These are phyloP conservation scores for Cutaneotrichosporon sp. DNA, from an alignment of 1,284 basidiomycete species.

Conservation along the genomic window DNA sequence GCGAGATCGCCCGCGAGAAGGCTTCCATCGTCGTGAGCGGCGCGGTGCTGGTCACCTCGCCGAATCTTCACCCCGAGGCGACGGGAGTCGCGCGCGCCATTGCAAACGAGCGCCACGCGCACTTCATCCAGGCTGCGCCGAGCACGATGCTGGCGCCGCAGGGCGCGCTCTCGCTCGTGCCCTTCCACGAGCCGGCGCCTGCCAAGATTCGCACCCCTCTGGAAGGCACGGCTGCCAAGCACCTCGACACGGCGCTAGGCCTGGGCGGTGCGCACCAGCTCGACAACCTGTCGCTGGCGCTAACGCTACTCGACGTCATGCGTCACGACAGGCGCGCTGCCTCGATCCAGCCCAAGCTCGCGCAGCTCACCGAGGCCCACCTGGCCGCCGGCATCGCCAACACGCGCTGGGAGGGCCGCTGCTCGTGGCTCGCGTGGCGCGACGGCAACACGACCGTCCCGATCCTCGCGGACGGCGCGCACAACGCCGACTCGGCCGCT, in stretches of 20 bases:
- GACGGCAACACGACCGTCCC: constrained; percentile 3
- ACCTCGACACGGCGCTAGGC: constrained; percentile 51
- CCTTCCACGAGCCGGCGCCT: constrained; percentile 30
- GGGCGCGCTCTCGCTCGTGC: constrained; percentile 40
- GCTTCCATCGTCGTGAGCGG: constrained; percentile 72
- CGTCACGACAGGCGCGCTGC: constrained; percentile 55
- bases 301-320: constrained; percentile 67
- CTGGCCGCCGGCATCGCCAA: constrained; percentile 64
- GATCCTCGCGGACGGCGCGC: constrained; percentile 88
- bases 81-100: constrained; percentile 54
- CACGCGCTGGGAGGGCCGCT: constrained; percentile 77
- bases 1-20: constrained; percentile 79
- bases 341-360: constrained; percentile 40
- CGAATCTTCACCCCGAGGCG: constrained; percentile 65
- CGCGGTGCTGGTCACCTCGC: constrained; percentile 73
- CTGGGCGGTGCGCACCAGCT: constrained; percentile 82
- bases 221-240: constrained; percentile 1
- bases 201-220: constrained; percentile 26
- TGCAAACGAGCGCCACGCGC: constrained; percentile 47
- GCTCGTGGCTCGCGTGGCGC: constrained; percentile 62
- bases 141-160: constrained; percentile 8
- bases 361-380: constrained; percentile 56
- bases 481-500: constrained; percentile 81
- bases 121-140: constrained; percentile 30
- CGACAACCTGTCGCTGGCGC: constrained; percentile 72